Evolutionary conservation across 1,139 yeast genomes (phyloP), one percentile per base, ranked within the genome.

Genomic region (Candida sanyaensis): DNA sequence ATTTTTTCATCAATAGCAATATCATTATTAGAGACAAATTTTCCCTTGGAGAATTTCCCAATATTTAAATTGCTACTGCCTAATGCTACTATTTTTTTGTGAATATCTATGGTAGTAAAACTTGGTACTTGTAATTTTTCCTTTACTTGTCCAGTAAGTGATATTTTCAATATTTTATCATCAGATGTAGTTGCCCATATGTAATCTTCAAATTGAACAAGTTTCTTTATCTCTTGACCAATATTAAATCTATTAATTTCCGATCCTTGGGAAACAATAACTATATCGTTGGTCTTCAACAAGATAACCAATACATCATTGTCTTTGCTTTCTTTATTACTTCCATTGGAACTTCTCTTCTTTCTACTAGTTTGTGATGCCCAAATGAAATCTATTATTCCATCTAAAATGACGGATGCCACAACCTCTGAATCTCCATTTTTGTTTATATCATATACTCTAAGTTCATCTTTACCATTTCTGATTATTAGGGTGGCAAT

Each of bases 181-280:
- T 47, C 23, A 6, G 17, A 23, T 13, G 26, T 27, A 7, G 42
- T 27, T 17, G 42, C 51, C 52, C 52, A 50, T 40, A 50, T 41
- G 13, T 26, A 24, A 8, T 46, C 47, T n/a, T 49, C 41, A 43
- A 41, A 45, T 26, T 32, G 37, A 12, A 50, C 32, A 12, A 50
- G 38, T 30, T 41, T 44, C 7, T 42, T 31, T 2, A 46, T 26
- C 9, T 41, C 33, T 6, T 31, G 36, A 0, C 66, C 62, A 41
- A 53, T 55, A 28, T 60, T 42, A 44, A 75, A 66, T 53, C 73
- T 69, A 49, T 63, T 64, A 27, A 69, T 58, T 10, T 69, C 56
- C 28, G 65, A 70, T 46, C 69, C 70, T 1, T 82, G 81, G 1
- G 81, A 71, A 45, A 73, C 69, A 6, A 76, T 59, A 44, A 72